Base-by-base conservation (phyloP, 2,329 filamentous ascomycete genomes). In the Alternaria sp. region DNA sequence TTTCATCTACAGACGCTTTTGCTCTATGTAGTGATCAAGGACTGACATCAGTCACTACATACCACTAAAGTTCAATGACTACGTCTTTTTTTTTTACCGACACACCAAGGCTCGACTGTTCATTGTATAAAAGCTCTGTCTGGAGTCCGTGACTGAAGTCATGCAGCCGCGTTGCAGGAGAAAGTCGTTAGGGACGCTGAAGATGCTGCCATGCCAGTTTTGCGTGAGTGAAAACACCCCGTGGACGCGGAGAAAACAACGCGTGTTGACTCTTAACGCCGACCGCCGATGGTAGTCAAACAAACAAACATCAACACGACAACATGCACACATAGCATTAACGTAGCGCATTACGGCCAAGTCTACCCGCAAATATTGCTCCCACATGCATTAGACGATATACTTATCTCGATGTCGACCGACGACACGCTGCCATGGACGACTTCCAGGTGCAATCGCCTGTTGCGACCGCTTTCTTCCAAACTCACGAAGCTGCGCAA, bases 401-500 rank as follows among this genome's bases (percentile, higher is more conserved):
- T 68, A 72, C 25, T 53, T 71, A 73, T 51, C 57, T 28, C 56
- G 49, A 77, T 77, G 75, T 64, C 73, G 59, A 62, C 63, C 22
- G 73, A 73, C 61, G 74, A 74, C 60, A 68, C 70, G 32, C 62
- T 78, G 22, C 74, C 78, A 48, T 82, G 80, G 80, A 82, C 78
- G 8, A 78, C 79, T 16, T 74, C 78, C 46, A 78, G 80, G 41
- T 82, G 80, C 67, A 80, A 80, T 59, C 76, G 80, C 52, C 70
- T 82, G 5, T 73, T 82, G 0, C 75, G 80, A 43, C 80, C 80
- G 14, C 74, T 82, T 12, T 77, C 78, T 16, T 79, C 78, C 14
- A 78, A 80, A 62, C 75, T 82, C 48, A 67, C 72, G 28, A 78
- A 78, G 28, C 70, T 82, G 8, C 70, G 76, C 38, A 80, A 77